Evolutionary conservation across 352 stramenopile species (phyloP), one percentile per base, ranked within the genome.

Genomic region (Poterioochromonas sp.): DNA sequence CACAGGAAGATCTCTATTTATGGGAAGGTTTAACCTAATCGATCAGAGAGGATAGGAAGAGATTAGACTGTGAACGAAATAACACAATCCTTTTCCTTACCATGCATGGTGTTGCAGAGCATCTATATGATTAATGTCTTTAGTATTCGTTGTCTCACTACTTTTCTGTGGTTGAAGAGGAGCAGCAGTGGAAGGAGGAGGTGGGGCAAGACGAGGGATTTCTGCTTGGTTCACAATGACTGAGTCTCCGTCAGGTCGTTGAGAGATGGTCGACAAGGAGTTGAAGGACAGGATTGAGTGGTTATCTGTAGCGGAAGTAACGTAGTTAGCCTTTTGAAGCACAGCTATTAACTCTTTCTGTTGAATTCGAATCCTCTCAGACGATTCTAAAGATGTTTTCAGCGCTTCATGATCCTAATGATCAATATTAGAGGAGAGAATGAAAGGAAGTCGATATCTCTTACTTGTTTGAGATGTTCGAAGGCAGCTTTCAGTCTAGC

Each of bases 291-390:
- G 8, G 8, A 53, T 20, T 20, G 8, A 20, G 44, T 20, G 8
- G 8, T 53, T 20, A 20, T 20, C 44, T 20, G 20, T 53, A 8
- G 20, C 8, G 20, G 44, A 8, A 53, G n/a, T n/a, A n/a, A 58
- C 26, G 47, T 58, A 26, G 47, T 77, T 11, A 22, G 69, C 77
- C 2, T 44, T 20, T 26, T 77, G 69, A 12, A 77, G 69, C 41
- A 77, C 8, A 41, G 12, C 2, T 11, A 77, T 77, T 26, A 77
- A 35, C 34, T 77, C 69, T 29, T 77, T 77, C 32, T 77, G 69
- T 40, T 77, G 69, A 15, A 35, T 3, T 29, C 69, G 69, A 32
- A 77, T 71, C 3, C 41, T 11, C 41, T 77, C 69, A 26, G 44
- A 64, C 11, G 69, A 77, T 22, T 77, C 69, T 12, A 77, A 43